Evolutionary conservation across 2,329 filamentous ascomycete genomes (phyloP).

Genomic region (Stemphylium lycopersici): DNA sequence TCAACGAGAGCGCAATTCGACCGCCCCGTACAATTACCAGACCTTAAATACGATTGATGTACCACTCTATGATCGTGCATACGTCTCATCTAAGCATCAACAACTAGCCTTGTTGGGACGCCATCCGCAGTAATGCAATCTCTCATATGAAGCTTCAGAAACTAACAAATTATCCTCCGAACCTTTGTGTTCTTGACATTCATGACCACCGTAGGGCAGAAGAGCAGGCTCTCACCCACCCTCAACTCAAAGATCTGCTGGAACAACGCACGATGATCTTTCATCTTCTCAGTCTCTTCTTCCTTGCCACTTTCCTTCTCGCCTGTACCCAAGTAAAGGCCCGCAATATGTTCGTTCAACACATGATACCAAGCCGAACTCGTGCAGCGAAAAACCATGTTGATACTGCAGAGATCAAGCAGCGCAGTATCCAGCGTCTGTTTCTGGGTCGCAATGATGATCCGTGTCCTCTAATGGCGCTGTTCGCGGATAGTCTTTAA

Average conservation of each 20-base stretch:
- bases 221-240: not conserved
- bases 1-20: too few relatives aligned
- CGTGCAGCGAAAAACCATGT: slow-evolving; percentile 72
- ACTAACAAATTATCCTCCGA: not conserved
- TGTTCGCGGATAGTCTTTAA: slow-evolving; percentile 70
- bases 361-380: slow-evolving; percentile 66
- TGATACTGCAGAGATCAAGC: slow-evolving; percentile 71
- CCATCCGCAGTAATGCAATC: not conserved
- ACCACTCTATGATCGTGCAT: too few relatives aligned
- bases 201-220: not conserved
- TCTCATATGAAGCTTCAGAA: not conserved
- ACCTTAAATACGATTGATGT: too few relatives aligned
- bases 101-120: not conserved
- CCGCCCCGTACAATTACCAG: too few relatives aligned
- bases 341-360: slow-evolving; percentile 57
- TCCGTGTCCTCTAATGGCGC: slow-evolving; percentile 68
- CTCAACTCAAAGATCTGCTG: not conserved
- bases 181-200: not conserved
- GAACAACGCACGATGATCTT: not conserved
- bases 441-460: slow-evolving; percentile 77
- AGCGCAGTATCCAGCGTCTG: slow-evolving; percentile 71
- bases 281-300: not conserved
- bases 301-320: too few relatives aligned
- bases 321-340: slow-evolving; percentile 3
- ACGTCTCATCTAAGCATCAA: too few relatives aligned